Evolutionary conservation across 2,329 filamentous ascomycete genomes (phyloP), one percentile per base, ranked within the genome.

Genomic region (Sporothrix pallida): DNA sequence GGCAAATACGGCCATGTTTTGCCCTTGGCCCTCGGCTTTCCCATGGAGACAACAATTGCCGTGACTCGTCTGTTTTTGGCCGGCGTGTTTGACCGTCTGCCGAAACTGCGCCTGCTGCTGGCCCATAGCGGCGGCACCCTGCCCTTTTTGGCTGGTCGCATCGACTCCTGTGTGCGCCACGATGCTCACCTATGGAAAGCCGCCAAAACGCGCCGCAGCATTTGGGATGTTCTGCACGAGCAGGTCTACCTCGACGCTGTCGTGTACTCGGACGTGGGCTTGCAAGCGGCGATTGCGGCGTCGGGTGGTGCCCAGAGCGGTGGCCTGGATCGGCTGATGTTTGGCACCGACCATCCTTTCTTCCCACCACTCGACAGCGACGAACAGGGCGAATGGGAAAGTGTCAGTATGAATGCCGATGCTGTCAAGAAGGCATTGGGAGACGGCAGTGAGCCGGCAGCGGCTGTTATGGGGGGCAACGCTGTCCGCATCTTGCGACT

Each of bases 161-260:
- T 97, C 70, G 94, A 97, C 82, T 95, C 92, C 79, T 97, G 94
- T 80, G 90, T 97, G 71, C 81, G 89, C 74, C 95, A 97, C 82
- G 94, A 97, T 79, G 91, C 89, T 0, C 90, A 94, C 79, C 86
- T 97, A 54, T 88, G 91, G 72, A 84, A 86, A 0, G 87, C 90
- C 75, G 91, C 90, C 10, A 89, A 87, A 78, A 78, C 76, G 2
- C 82, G 90, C 74, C 78, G 87, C 79, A 86, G 85, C 20, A 79
- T 87, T 73, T 90, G 85, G 89, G 82, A 86, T 83, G 86, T 84
- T 20, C 83, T 92, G 50, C 84, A 84, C 77, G 90, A 89, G 76
- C 96, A 97, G 83, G 88, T 97, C 63, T 96, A 94, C 80, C 87
- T 98, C 0, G 94, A 97, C 82, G 94, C 94, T 0, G 94, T 97